These are phyloP conservation scores for Nasturtium officinale DNA, from an alignment of 345 rosid genomes.

Conservation along the genomic window DNA sequence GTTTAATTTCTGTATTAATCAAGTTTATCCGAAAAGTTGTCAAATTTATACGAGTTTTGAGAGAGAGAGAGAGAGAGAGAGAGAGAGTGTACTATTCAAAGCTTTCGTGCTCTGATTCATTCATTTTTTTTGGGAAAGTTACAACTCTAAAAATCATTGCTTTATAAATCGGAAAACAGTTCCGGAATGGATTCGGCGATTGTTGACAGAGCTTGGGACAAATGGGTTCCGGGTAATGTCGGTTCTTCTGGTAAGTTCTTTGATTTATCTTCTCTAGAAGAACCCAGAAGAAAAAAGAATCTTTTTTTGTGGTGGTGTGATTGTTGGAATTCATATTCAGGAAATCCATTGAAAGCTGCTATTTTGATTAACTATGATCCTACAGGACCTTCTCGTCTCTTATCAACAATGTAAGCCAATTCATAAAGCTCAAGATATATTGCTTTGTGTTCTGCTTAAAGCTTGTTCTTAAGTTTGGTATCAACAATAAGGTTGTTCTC, in stretches of 20 bases:
- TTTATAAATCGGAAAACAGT: background rate
- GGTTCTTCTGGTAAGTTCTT: conserved; percentile 57
- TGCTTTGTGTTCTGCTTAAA: background rate
- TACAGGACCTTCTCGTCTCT: conserved; percentile 69
- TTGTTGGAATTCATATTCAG: conserved; percentile 41
- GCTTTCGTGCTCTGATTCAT: background rate
- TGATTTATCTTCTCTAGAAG: background rate
- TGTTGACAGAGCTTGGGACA: conserved; percentile 68
- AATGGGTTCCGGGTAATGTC: conserved; percentile 65
- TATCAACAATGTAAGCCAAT: conserved; percentile 68
- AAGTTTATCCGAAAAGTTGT: conserved; percentile 2
- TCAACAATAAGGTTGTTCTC: background rate
- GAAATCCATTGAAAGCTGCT: conserved; percentile 74
- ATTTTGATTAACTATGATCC: conserved; percentile 79
- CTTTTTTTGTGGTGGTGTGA: conserved; percentile 4
- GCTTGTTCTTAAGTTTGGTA: background rate
- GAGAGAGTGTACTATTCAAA: background rate
- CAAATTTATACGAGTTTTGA: background rate
- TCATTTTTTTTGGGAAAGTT: background rate
- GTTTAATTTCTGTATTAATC: background rate
- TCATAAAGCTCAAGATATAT: background rate
- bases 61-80: background rate
- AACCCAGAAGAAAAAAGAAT: background rate
- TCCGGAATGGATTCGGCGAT: conserved; percentile 62
- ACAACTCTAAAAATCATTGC: conserved; percentile 18